Evolutionary conservation across 2,329 filamentous ascomycete species (phyloP).

Genomic region (Lachnellula subtilissima): DNA sequence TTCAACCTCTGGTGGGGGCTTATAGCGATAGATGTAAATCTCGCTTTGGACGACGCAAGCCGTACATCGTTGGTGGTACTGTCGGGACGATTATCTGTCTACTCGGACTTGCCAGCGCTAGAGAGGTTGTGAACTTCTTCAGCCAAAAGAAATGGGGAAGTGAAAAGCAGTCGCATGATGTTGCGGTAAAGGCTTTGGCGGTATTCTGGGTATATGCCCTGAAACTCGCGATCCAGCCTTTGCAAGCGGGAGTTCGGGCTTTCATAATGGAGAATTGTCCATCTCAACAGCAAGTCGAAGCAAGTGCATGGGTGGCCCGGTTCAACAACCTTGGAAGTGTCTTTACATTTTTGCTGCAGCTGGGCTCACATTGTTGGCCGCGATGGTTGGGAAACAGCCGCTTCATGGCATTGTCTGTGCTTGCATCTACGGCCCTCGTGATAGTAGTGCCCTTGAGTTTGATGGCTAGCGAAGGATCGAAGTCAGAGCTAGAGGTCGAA

Average conservation of each 20-base stretch:
- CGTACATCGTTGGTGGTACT: slow-evolving; percentile 48
- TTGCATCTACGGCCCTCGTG: slow-evolving; percentile 13
- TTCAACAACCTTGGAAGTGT: slow-evolving; percentile 30
- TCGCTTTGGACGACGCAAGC: slow-evolving; percentile 44
- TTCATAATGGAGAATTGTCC: slow-evolving; percentile 28
- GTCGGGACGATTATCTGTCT: slow-evolving; percentile 44
- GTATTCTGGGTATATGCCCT: slow-evolving; percentile 23
- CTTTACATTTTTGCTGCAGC: slow-evolving; percentile 16
- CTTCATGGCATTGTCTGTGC: slow-evolving; percentile 20
- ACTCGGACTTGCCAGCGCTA: slow-evolving; percentile 45
- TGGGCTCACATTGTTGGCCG: slow-evolving; percentile 11
- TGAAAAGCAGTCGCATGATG: not conserved
- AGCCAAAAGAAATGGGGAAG: not conserved
- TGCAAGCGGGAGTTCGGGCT: slow-evolving; percentile 29
- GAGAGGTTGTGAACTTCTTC: slow-evolving; percentile 33
- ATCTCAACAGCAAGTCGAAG: slow-evolving; percentile 27
- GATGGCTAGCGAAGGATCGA: slow-evolving; percentile 3
- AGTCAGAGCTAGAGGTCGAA: not conserved
- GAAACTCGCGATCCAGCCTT: slow-evolving; percentile 29
- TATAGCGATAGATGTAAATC: slow-evolving; percentile 46
- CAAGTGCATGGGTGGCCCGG: slow-evolving; percentile 28
- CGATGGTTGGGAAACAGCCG: slow-evolving; percentile 12
- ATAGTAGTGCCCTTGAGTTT: slow-evolving; percentile 14
- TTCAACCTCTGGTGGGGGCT: slow-evolving; percentile 49
- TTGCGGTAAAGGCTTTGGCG: slow-evolving; percentile 11